These are phyloP conservation scores for Lupinus albus DNA, from an alignment of 306 rosid species.

Conservation along the genomic window DNA sequence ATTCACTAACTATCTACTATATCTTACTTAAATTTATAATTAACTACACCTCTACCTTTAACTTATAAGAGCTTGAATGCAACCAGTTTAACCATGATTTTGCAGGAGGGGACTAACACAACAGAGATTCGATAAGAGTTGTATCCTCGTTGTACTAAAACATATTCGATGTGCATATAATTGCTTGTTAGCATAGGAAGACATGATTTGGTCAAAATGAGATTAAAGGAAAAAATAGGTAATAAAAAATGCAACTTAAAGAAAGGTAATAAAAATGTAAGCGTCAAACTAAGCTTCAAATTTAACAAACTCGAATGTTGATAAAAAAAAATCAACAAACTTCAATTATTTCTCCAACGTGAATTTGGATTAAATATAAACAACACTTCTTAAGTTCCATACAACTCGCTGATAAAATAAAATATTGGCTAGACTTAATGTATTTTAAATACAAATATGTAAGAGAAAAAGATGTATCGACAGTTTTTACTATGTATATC, in stretches of 20 bases:
- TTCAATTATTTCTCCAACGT: conserved; percentile 36
- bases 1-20: neutral
- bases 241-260: no score
- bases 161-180: conserved; percentile 33
- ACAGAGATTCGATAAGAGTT: conserved; percentile 50
- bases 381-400: conserved; percentile 1
- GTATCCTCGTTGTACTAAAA: conserved; percentile 36
- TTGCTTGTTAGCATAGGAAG: conserved; percentile 11
- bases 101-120: conserved; percentile 35
- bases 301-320: conserved; percentile 31
- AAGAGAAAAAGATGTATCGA: no score
- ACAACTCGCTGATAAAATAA: conserved; percentile 28
- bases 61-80: conserved; percentile 10
- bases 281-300: conserved; percentile 45
- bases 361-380: conserved; percentile 33
- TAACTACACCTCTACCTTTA: conserved; percentile 28
- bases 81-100: conserved; percentile 37
- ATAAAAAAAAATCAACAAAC: conserved; percentile 23
- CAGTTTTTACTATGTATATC: no score
- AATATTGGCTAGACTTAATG: conserved; percentile 14
- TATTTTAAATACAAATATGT: no score
- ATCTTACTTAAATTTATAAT: neutral
- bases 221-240: neutral
- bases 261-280: conserved; percentile 26
- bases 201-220: conserved; percentile 31